phyloP scores from a whole-genome alignment of 257 asterid genomes.

The Fraxinus cuspidata region DNA sequence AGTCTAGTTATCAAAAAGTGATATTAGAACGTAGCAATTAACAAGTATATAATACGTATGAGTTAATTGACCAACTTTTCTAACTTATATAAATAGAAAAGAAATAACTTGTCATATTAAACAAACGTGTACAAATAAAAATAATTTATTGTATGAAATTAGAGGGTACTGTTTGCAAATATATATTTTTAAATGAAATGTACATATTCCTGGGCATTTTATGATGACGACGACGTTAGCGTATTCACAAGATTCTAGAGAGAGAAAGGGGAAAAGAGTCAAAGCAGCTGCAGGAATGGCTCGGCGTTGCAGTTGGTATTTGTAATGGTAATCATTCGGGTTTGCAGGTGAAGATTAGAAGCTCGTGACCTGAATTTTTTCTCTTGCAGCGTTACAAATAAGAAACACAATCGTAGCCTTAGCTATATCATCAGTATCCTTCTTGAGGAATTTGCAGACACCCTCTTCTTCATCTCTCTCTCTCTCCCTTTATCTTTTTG shows the following conservation, averaged over 20 bases:
- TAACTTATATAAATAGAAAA: too few species aligned
- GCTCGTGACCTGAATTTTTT: slow-evolving; percentile 10
- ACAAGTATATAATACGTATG: too few species aligned
- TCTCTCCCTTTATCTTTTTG: too few species aligned
- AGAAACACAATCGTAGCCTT: background rate
- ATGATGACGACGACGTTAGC: slow-evolving; percentile 12
- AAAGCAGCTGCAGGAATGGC: slow-evolving; percentile 7
- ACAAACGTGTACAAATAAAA: too few species aligned
- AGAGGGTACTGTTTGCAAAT: background rate
- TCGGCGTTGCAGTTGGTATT: slow-evolving; percentile 17
- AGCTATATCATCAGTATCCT: background rate
- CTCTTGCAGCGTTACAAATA: background rate
- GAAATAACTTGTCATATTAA: too few species aligned
- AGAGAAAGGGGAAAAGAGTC: slow-evolving; percentile 16
- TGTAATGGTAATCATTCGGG: slow-evolving; percentile 17
- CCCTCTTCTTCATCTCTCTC: background rate
- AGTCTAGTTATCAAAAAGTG: too few species aligned
- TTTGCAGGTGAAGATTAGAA: background rate
- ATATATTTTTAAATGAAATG: background rate
- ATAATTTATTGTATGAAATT: too few species aligned
- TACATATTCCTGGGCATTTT: background rate
- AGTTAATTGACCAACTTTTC: too few species aligned
- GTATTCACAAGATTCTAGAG: slow-evolving; percentile 12
- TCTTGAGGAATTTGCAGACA: background rate
- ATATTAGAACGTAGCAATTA: too few species aligned